Conservation (phyloP, 306 rosid genomes). For the Begonia fuchsioides region DNA sequence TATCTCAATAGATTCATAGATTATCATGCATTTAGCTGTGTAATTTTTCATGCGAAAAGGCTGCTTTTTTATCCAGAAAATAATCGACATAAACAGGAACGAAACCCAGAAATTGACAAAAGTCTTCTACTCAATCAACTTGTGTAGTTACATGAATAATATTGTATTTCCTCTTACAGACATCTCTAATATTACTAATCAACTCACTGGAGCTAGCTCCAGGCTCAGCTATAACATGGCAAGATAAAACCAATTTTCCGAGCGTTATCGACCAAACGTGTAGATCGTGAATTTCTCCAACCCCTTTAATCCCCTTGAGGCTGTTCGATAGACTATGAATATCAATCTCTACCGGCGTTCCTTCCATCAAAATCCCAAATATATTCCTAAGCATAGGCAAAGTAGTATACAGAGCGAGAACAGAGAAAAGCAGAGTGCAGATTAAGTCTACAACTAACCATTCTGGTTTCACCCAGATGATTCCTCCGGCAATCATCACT, state of each 20-base stretch:
- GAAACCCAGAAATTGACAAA: too few relatives aligned
- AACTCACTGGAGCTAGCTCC: constrained; percentile 30
- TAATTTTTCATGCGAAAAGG: too few relatives aligned
- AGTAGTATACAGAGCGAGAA: constrained; percentile 56
- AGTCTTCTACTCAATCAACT: constrained; percentile 21
- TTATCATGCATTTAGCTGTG: too few relatives aligned
- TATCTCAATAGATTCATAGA: too few relatives aligned
- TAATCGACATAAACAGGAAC: too few relatives aligned
- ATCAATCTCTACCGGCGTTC: constrained; percentile 49
- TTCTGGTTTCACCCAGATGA: constrained; percentile 61
- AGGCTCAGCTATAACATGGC: constrained; percentile 57
- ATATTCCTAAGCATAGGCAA: constrained; percentile 46
- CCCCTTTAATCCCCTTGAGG: constrained; percentile 57
- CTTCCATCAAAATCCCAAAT: constrained; percentile 58
- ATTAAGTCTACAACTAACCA: constrained; percentile 64
- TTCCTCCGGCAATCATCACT: constrained; percentile 82
- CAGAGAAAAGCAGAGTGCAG: constrained; percentile 66
- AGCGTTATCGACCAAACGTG: constrained; percentile 79
- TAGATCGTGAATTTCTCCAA: constrained; percentile 51
- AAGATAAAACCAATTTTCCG: constrained; percentile 60
- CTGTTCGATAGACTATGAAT: constrained; percentile 33
- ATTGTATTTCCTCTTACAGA: constrained; percentile 38
- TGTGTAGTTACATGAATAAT: constrained; percentile 74
- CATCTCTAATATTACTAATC: constrained; percentile 29
- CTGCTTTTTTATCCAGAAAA: too few relatives aligned